Evolutionary conservation across 257 asterid species (phyloP), one percentile per base, ranked within the genome.

Genomic region (Solanum acaule): DNA sequence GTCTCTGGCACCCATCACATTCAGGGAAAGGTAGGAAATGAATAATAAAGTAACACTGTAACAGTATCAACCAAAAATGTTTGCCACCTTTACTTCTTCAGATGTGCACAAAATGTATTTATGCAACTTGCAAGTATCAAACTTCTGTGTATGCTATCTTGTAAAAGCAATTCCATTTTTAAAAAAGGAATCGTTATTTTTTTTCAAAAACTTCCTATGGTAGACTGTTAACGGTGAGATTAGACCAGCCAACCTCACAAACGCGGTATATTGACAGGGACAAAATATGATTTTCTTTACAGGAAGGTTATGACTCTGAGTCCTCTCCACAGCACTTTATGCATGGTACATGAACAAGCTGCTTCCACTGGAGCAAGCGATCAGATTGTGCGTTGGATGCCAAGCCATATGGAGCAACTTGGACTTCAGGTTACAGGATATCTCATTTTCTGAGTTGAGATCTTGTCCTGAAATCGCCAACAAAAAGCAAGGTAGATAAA

Each of bases 301-400:
- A 81, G 86, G 20, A 46, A 18, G 42, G 29, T 46, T 81, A 81
- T 7, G 37, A 29, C 68, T 46, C 68, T 46, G 29, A 87, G 75
- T 52, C 46, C 13, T 86, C 78, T 71, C 46, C 79, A 89, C 23
- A 76, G 91, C 15, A 90, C 72, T 61, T 94, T 92, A 98, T 86
- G 99, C 98, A 92, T 96, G 94, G 88, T 98, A 98, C 99, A 98
- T 96, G 90, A 95, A 98, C 98, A 98, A 88, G 94, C 99, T 98
- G 90, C 96, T 96, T 61, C 99, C 99, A 91, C 98, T 98, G 87
- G 99, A 99, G 92, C 99, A 96, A 40, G 99, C 99, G 63, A 98
- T 92, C 22, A 98, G 93, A 89, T 96, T 98, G 88, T 98, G 98
- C 23, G 97, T 88, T 76, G 99, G 99, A 84, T 98, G 99, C 99